Percentiles rank a stretch among this genome's conserved stretches.
These are phyloP conservation scores for Neocucurbitaria cava DNA, from an alignment of 2,329 filamentous ascomycete species.

Conservation along the genomic window DNA sequence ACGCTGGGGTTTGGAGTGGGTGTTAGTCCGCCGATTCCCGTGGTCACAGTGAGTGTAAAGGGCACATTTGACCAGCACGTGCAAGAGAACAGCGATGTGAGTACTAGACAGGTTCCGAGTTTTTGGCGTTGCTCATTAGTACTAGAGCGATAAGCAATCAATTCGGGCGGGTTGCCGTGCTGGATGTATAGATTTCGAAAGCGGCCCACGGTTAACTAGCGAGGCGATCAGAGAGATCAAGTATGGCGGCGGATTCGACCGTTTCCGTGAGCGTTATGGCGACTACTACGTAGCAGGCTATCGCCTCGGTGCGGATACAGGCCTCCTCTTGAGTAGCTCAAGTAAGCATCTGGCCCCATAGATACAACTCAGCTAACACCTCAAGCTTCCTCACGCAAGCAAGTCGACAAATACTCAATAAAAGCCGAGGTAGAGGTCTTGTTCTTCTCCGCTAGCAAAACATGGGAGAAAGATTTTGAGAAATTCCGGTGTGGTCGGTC, in stretches of 20 bases:
- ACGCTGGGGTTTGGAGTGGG: slow-evolving; percentile 1
- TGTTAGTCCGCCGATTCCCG: slow-evolving; percentile 1
- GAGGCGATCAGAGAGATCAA: slow-evolving; percentile 7
- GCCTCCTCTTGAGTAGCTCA: slow-evolving; percentile 5
- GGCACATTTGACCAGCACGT: slow-evolving; percentile 3
- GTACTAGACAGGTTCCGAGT: not conserved
- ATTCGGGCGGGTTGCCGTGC: not conserved
- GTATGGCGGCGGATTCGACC: slow-evolving; percentile 3
- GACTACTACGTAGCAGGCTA: slow-evolving; percentile 10
- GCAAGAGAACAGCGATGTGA: slow-evolving; percentile 4
- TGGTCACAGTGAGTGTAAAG: slow-evolving; percentile 2
- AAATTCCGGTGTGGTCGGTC: not conserved
- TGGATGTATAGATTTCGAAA: slow-evolving; percentile 3
- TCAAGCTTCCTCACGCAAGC: not conserved
- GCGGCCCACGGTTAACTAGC: not conserved
- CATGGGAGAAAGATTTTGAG: slow-evolving; percentile 5
- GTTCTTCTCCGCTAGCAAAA: slow-evolving; percentile 3
- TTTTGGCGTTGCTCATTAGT: too few species aligned
- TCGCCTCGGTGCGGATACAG: slow-evolving; percentile 8
- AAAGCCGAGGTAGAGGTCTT: slow-evolving; percentile 1
- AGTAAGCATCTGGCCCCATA: not conserved
- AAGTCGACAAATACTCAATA: not conserved
- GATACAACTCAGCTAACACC: not conserved
- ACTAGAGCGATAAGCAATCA: not conserved
- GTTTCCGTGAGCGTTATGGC: slow-evolving; percentile 2